Evolutionary conservation across 192 early-diverging fungal genomes (phyloP), one percentile per base, ranked within the genome.

Genomic region (Gorgonomyces haynaldii): DNA sequence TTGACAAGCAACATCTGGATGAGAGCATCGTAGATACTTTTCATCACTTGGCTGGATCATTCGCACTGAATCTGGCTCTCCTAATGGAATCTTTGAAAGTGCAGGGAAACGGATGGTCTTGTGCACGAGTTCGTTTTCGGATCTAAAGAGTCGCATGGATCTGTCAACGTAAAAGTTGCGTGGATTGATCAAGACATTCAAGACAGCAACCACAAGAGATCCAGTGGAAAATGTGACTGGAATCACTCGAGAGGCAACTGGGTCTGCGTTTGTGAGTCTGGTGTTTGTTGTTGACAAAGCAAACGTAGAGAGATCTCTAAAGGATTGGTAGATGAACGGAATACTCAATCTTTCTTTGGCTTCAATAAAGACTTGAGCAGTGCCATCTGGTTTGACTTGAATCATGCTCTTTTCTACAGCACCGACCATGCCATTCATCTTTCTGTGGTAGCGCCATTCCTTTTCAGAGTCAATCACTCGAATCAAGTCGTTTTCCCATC

Each of bases 241-340:
- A 41, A 12, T 41, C 4, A 5, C 21, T 24, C 6, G 4, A 24
- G 21, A 7, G 26, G 13, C 4, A 7, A 12, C 5, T 41, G 4
- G 5, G 12, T 41, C 12, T 41, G 5, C 40, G 21, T 7, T 7
- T 31, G 30, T 8, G 6, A 31, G 6, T 31, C 12, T 5, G 12
- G 12, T 31, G 30, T 12, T 12, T 8, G 30, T 31, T 31, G 30
- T 8, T 8, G 30, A 12, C 5, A 8, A 12, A 31, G 6, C 12
- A 31, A 12, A 31, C 12, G 12, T 19, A 41, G 22, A 41, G 10
- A 8, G 17, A 13, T 9, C 9, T 23, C 35, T 28, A 50, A 68
- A 71, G 12, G 56, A 67, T 54, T 76, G 73, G 26, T 57, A 70
- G 12, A 71, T 46, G 56, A 76, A 71, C 3, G 73, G 69, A 24